These are phyloP conservation scores for Phytopythium boreale DNA, from an alignment of 352 stramenopile genomes.

Conservation along the genomic window DNA sequence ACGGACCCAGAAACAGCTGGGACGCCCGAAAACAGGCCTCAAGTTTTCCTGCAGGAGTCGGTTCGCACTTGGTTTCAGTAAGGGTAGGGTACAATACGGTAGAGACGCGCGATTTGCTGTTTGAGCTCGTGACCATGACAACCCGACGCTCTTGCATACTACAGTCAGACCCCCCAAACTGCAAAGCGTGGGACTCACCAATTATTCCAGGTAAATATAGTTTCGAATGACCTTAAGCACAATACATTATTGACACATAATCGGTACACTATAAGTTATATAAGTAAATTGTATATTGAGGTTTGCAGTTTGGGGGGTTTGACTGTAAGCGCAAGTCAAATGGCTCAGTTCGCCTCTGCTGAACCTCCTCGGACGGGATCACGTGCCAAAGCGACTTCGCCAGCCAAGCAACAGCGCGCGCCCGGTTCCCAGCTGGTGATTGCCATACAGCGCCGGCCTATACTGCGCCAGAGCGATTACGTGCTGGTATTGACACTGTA, in stretches of 20 bases:
- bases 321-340: neutral
- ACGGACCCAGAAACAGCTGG: too few species aligned
- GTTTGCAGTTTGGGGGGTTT: too few species aligned
- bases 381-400: neutral
- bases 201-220: too few species aligned
- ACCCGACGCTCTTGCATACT: neutral
- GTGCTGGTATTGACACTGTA: neutral
- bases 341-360: neutral
- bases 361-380: neutral
- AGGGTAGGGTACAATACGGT: neutral
- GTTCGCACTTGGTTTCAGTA: neutral
- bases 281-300: too few species aligned
- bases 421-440: neutral
- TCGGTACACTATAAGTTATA: too few species aligned
- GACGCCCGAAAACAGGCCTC: neutral
- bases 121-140: neutral
- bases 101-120: conserved; percentile 3
- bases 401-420: neutral
- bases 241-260: too few species aligned
- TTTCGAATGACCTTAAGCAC: too few species aligned
- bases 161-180: too few species aligned
- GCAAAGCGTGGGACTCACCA: too few species aligned
- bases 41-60: neutral
- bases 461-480: too few species aligned
- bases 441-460: too few species aligned